These are phyloP conservation scores for Scheffersomyces amazonensis DNA, from an alignment of 805 yeast species.

Conservation along the genomic window DNA sequence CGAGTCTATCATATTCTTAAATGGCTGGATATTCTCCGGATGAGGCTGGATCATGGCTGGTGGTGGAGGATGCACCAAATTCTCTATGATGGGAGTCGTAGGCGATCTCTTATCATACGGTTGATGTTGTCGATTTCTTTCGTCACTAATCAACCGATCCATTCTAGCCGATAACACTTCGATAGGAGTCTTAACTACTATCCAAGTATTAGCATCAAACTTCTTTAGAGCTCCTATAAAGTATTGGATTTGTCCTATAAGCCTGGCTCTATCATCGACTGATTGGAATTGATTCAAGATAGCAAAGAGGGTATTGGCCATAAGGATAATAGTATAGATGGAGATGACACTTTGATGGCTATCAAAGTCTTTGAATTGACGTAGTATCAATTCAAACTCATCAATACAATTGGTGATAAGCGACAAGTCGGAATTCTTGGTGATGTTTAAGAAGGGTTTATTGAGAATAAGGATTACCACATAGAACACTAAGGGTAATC, in stretches of 20 bases:
- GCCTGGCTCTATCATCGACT: not conserved
- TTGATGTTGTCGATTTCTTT: not conserved
- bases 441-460: conserved; percentile 2
- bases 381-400: not conserved
- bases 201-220: not conserved
- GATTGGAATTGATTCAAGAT: not conserved
- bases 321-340: not conserved
- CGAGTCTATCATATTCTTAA: conserved; percentile 1
- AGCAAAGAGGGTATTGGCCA: not conserved
- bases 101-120: not conserved
- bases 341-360: not conserved
- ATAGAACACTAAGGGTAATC: conserved; percentile 4
- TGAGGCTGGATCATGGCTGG: not conserved
- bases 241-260: not conserved
- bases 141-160: not conserved
- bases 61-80: not conserved
- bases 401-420: not conserved
- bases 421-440: not conserved
- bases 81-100: not conserved
- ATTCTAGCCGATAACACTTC: not conserved
- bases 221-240: not conserved
- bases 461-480: conserved; percentile 1
- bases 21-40: not conserved
- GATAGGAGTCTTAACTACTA: not conserved
- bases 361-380: not conserved